Percentiles rank a stretch among this genome's conserved stretches.
Evolutionary conservation across 176 grass and related monocot species (phyloP).

Genomic region (Urochloa ruziziensis): DNA sequence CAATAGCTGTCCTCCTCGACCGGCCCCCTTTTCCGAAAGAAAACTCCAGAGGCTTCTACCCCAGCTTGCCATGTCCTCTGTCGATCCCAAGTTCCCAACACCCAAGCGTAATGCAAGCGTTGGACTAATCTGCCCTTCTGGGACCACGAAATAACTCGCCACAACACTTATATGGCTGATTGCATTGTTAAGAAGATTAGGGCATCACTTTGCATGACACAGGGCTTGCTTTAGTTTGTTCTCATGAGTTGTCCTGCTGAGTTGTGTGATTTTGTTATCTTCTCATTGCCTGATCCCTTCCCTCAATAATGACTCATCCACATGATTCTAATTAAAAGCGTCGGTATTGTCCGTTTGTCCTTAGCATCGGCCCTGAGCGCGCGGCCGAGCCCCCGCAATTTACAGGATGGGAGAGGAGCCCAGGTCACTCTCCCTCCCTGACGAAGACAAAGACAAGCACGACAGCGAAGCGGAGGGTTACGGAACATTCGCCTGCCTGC

Average conservation of each 20-base stretch:
- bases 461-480: constrained; percentile 24
- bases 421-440: constrained; percentile 10
- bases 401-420: neutral
- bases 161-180: neutral
- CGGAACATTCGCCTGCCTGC: constrained; percentile 29
- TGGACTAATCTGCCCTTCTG: neutral
- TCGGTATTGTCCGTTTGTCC: neutral
- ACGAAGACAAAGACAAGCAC: constrained; percentile 12
- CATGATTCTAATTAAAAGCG: neutral
- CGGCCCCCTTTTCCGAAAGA: neutral
- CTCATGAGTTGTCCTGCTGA: neutral
- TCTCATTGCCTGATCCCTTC: neutral
- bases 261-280: constrained; percentile 1
- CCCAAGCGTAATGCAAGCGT: neutral
- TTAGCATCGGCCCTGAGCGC: neutral
- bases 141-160: neutral
- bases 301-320: neutral
- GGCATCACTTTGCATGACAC: neutral
- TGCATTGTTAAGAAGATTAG: neutral
- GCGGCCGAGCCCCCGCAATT: too few relatives aligned
- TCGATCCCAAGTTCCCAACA: neutral
- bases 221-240: neutral
- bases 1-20: constrained; percentile 10
- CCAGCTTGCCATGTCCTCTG: neutral
- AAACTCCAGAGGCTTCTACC: constrained; percentile 17